phyloP scores from a whole-genome alignment of 192 early-diverging fungal species.

The Mortierella hygrophila region DNA sequence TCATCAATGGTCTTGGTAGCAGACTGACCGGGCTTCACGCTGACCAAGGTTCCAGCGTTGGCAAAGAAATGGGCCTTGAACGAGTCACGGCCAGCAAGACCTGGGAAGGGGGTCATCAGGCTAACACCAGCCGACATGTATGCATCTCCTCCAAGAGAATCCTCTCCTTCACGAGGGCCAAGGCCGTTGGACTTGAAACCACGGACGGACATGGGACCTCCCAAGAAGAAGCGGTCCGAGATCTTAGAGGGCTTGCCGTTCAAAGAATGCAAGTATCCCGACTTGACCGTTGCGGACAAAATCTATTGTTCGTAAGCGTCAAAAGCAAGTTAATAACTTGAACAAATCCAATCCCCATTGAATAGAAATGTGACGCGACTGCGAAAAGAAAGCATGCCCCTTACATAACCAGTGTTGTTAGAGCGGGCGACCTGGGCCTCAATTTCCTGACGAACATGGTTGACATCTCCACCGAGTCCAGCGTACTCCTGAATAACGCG shows the following conservation, averaged over 20 bases:
- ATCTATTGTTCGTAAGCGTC: constrained; percentile 35
- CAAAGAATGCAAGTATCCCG: constrained; percentile 77
- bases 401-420: constrained; percentile 70
- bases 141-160: constrained; percentile 90
- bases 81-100: constrained; percentile 64
- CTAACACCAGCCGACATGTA: constrained; percentile 86
- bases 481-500: constrained; percentile 75
- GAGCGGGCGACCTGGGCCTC: constrained; percentile 74
- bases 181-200: constrained; percentile 92
- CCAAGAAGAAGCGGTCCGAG: constrained; percentile 90
- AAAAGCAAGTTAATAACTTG: not conserved
- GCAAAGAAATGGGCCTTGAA: constrained; percentile 89
- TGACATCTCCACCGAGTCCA: constrained; percentile 87
- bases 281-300: constrained; percentile 54
- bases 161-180: constrained; percentile 89
- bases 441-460: constrained; percentile 76
- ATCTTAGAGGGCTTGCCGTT: constrained; percentile 70
- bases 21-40: constrained; percentile 57
- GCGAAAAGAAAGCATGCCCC: not conserved
- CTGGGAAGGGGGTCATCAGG: constrained; percentile 87
- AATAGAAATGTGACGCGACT: not conserved
- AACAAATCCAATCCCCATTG: not conserved
- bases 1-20: constrained; percentile 50
- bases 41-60: constrained; percentile 85
- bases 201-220: constrained; percentile 87